phyloP scores from a whole-genome alignment of 2,329 filamentous ascomycete genomes.

The Aspergillus oerlinghausenensis region DNA sequence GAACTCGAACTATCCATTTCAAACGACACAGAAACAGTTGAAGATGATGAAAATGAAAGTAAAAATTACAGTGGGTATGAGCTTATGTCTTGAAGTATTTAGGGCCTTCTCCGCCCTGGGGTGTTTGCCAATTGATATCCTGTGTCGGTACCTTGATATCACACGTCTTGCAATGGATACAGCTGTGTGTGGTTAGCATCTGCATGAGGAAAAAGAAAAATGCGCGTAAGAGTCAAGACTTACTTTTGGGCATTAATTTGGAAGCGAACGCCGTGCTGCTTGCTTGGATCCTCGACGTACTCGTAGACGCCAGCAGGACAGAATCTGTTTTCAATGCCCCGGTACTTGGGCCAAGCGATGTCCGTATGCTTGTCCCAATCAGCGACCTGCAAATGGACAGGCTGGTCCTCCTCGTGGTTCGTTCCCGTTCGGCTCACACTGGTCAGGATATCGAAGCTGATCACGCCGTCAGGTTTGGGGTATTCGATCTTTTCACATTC shows the following conservation, averaged over 20 bases:
- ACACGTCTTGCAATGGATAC: constrained; percentile 99
- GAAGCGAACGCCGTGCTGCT: constrained; percentile 84
- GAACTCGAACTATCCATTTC: neutral
- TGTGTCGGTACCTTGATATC: constrained; percentile 97
- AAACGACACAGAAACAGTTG: neutral
- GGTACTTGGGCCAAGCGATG: constrained; percentile 77
- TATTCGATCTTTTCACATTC: constrained; percentile 87
- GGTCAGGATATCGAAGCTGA: constrained; percentile 93
- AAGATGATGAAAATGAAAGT: neutral
- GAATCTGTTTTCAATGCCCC: constrained; percentile 93
- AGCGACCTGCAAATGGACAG: constrained; percentile 88
- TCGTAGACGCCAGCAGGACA: constrained; percentile 97
- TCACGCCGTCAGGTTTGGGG: constrained; percentile 89
- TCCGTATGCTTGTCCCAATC: constrained; percentile 91
- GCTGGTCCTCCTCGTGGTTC: constrained; percentile 98
- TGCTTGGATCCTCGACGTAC: constrained; percentile 87
- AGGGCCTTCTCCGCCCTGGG: constrained; percentile 78
- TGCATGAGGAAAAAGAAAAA: neutral
- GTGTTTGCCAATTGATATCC: constrained; percentile 96
- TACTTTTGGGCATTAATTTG: constrained; percentile 98
- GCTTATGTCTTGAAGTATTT: constrained; percentile 59
- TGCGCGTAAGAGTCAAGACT: constrained; percentile 40
- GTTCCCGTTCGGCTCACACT: constrained; percentile 93
- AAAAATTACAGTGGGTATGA: neutral
- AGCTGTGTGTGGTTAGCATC: constrained; percentile 53